Evolutionary conservation across 2,329 filamentous ascomycete genomes (phyloP), one percentile per base, ranked within the genome.

Genomic region (Drechslerella coelobrocha): DNA sequence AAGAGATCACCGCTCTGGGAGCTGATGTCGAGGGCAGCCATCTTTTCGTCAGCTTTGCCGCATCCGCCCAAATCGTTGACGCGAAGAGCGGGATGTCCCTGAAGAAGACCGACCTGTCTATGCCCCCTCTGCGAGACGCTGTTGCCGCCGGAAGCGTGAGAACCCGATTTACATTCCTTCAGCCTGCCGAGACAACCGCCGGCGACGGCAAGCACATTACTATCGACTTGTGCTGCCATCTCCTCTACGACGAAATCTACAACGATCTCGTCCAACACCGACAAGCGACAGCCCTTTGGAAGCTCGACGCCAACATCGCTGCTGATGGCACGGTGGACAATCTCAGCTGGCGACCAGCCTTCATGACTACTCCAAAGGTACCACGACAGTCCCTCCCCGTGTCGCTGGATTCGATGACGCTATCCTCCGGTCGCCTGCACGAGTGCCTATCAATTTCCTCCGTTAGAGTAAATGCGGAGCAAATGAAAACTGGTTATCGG

Each of bases 391-490:
- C 62, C 19, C 52, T 62, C 45, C 65, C 65, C 1, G 19, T 62
- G 6, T 62, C 65, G 5, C 21, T 69, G 26, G 27, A 62, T 17
- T 34, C 57, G 2, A 62, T 39, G 45, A 69, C 65, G 0, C 34
- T 69, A 24, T 51, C 57, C 8, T 69, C 65, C 12, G 53, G 43
- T n/a, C 65, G 65, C 10, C 57, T 69, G 3, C 65, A 69, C 37
- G 65, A 69, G 9, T 69, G 65, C 24, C 65, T 69, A 19, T 57
- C 65, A 3, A 54, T 69, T 24, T 57, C 65, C 37, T 53, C 57
- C n/a, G 65, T 69, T n/a, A 37, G 65, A 29, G 65, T 69, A 7
- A 69, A 69, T 27, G 57, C 65, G 4, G 65, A 69, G 21, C 65
- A 69, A n/a, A 69, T 69, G 57, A 43, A 53, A 23, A 37, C 65